Base-by-base conservation (phyloP, 108 stramenopile genomes). In the Nitzschia sp. region DNA sequence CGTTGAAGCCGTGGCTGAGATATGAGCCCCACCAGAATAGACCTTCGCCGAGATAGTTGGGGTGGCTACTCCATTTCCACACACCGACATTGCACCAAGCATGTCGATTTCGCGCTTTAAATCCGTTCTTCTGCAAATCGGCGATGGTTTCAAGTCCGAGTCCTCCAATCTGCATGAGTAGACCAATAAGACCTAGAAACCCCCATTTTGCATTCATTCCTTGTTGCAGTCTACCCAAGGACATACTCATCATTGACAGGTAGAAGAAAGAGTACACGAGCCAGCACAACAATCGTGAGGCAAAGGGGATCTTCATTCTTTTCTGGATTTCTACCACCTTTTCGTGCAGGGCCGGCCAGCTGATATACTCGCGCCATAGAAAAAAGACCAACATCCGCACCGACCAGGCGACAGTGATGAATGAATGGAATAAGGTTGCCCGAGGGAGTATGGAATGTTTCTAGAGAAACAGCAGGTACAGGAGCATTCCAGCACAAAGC, bases 1-100 rank as follows among this genome's bases (percentile, higher is more conserved):
- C 63, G 26, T 64, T 47, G 30, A 76, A 69, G 17, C 75, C 75
- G 21, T 70, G 69, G 16, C 62, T 80, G 30, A 79, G 36, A 58
- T 73, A 81, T 0, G 76, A 75, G 21, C 86, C 86, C 29, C 75
- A 53, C 86, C 86, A 87, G 57, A 87, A 84, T 35, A 80, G 38
- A 8, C 66, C 58, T 72, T 87, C 86, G 17, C 86, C 86, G 36
- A 83, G 64, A 65, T 87, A 87, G 54, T 87, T 83, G 9, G 83
- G 83, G 56, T 83, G 82, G 11, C 72, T 80, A 44, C 71, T 73
- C 41, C 54, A 69, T 53, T 76, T 74, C 80, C 79, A 87, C 13
- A 87, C 45, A 29, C 86, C 82, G 0, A 73, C 73, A 52, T 79
- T 56, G 62, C 86, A 87, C 82, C 82, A 87, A 35, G 71, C 33